Base-by-base conservation (phyloP, 2,329 filamentous ascomycete species). In the Phoma herbarum region DNA sequence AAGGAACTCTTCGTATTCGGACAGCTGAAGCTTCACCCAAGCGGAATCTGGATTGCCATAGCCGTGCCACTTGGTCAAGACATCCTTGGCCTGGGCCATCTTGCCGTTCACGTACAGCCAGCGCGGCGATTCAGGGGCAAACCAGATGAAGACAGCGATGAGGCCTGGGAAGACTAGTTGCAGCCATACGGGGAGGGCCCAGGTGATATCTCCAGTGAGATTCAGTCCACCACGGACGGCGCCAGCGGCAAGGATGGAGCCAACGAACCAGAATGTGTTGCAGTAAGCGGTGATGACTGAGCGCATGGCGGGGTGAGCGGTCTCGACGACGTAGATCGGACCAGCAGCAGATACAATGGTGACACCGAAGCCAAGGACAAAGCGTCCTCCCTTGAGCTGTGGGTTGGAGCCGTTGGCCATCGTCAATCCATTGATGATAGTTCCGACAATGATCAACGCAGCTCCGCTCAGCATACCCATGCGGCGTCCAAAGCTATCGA, bases 241-340 rank as follows among this genome's bases (percentile, higher is more conserved):
- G 2, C 81, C 81, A 2, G 68, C 69, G 14, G 85, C 43, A 25
- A 45, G 71, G 25, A 86, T 85, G n/a, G 83, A 84, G 8, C 84
- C 86, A 1, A 80, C 74, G 61, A 79, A 81, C 78, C 79, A 82
- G 61, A 80, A 80, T 5, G 77, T 78, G 63, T 84, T 84, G 70
- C 80, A 85, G 63, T 88, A 81, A 31, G 85, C 88, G 0, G 86
- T 87, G 63, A 87, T 78, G 20, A 86, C 79, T 29, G 86, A 86
- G 61, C 88, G 82, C 71, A 86, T 87, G 2, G 83, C 82, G 0
- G 88, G 87, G 66, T 89, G 87, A 2, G 85, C 82, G 57, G 88
- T 80, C 70, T 90, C 87, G 44, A 86, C 84, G n/a, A 84, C 84
- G 67, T 88, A 89, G 18, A 85, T 83, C 1, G 87, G 87, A 0